Evolutionary conservation across 495 filamentous ascomycete genomes (phyloP).

Genomic region (Daldinia concentrica): DNA sequence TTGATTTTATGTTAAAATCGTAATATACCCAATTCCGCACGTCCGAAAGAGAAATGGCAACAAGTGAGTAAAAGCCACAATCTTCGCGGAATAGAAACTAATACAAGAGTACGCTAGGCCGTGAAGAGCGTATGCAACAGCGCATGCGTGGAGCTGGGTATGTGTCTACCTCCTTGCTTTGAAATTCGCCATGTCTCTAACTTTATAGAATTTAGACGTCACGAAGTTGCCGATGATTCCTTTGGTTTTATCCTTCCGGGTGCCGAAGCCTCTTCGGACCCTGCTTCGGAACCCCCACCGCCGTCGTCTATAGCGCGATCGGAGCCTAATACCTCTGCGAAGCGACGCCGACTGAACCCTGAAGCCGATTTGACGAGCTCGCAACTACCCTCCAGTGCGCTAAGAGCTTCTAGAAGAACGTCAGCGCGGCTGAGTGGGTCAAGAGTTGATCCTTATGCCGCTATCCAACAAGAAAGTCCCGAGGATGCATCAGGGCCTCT

Average conservation of each 20-base stretch:
- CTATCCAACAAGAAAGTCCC: slow-evolving; percentile 27
- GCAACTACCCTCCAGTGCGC: slow-evolving; percentile 36
- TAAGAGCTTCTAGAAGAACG: slow-evolving; percentile 32
- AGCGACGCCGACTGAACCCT: slow-evolving; percentile 45
- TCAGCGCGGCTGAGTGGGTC: slow-evolving; percentile 36
- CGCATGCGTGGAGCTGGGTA: slow-evolving; percentile 62
- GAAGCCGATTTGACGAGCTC: slow-evolving; percentile 31
- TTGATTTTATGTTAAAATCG: neutral
- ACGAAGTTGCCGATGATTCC: slow-evolving; percentile 57
- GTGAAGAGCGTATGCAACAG: slow-evolving; percentile 61
- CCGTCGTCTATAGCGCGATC: slow-evolving; percentile 38
- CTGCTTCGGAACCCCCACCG: slow-evolving; percentile 33
- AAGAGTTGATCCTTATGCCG: slow-evolving; percentile 24
- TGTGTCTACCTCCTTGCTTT: slow-evolving; percentile 4
- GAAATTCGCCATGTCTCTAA: slow-evolving; percentile 12
- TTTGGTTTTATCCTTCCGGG: slow-evolving; percentile 56
- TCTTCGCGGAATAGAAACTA: slow-evolving; percentile 18
- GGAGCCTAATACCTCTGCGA: slow-evolving; percentile 55
- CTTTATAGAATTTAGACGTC: slow-evolving; percentile 44
- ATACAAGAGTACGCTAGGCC: slow-evolving; percentile 42
- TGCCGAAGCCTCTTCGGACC: slow-evolving; percentile 27
- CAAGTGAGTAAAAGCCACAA: slow-evolving; percentile 32
- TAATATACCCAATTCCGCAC: neutral
- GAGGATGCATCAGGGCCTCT: slow-evolving; percentile 20
- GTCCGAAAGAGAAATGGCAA: slow-evolving; percentile 33